Base-by-base conservation (phyloP, 345 rosid species). In the Trapa incisa region DNA sequence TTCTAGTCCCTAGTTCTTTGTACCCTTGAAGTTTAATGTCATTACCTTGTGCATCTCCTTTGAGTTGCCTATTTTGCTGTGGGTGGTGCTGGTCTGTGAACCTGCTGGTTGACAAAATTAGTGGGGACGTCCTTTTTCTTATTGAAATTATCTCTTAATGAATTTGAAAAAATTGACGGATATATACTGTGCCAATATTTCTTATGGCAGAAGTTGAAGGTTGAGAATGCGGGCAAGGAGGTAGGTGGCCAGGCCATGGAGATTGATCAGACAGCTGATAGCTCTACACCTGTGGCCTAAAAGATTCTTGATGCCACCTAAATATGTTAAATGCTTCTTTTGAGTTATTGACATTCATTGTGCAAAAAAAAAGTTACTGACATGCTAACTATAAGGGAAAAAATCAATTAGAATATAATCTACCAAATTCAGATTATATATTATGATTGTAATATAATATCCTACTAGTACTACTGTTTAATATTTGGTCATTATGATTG, bases 201-300 rank as follows among this genome's bases (percentile, higher is more conserved):
- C 3, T 53, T 64, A 38, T 68, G 70, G 65, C 79, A 82, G 88
- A 82, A 77, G 73, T 64, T 75, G 75, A 82, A 82, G 76, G 79
- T 78, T 0, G 83, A 74, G 71, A 73, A 62, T 58, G 62, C 56
- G 1, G 79, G 68, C 61, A 67, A 70, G 74, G 71, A 54, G 58
- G 78, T 66, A 58, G 77, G 73, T 32, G 67, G 5, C 0, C 43
- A 6, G 56, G 67, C 70, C 12, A 61, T 72, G 81, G 80, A 78
- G 66, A 78, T 16, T 58, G 84, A 75, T 48, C 52, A 29, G 2
- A 66, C 29, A 15, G 73, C 38, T 37, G 78, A 76, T 64, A 71
- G 70, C 70, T 76, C 71, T 13, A 65, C 58, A 10, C 67, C 66
- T 35, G 6, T 66, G 62, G 74, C 67, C 52, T 75, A 47, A 36